Evolutionary conservation across 768 basidiomycete genomes (phyloP), one percentile per base, ranked within the genome.

Genomic region (Coprinellus aureogranulatus): DNA sequence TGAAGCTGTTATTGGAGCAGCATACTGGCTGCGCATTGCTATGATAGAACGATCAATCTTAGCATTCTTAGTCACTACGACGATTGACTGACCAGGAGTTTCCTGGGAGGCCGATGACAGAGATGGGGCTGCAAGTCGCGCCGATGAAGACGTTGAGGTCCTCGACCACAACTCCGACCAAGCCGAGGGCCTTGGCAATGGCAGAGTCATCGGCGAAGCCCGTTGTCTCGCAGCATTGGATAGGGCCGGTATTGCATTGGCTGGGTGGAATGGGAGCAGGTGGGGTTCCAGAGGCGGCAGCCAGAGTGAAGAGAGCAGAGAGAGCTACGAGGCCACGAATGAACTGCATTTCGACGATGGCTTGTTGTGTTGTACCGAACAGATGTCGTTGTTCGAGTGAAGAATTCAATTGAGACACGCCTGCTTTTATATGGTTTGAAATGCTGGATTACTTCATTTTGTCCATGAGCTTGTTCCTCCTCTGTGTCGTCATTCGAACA

Each of bases 21-120:
- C 70, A 73, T 28, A 70, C 68, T n/a, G 67, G 54, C n/a, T 70
- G 62, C 16, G 65, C 60, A 55, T 63, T 41, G 64, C 70, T 70
- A 44, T 42, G 34, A 11, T n/a, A 9, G 20, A 37, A 53, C 23
- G 2, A 28, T 37, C n/a, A 42, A 22, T 28, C n/a, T n/a, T n/a
- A n/a, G n/a, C n/a, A n/a, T n/a, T n/a, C 22, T 27, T 22, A 30
- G n/a, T 30, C 46, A 3, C 14, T 2, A n/a, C 20, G 37, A 20
- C 12, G n/a, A 25, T 20, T n/a, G 41, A 54, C 53, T 53, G 8
- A 63, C 59, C 61, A 61, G 47, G 60, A 63, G 40, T 59, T 63
- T 47, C 56, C 58, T 48, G 46, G 20, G 31, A 57, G 41, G 20
- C 60, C 64, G 45, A 65, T 49, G 23, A 47, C 54, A 22, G 55